Conservation (phyloP, 148 eudicot species). For the Amaranthus palmeri region DNA sequence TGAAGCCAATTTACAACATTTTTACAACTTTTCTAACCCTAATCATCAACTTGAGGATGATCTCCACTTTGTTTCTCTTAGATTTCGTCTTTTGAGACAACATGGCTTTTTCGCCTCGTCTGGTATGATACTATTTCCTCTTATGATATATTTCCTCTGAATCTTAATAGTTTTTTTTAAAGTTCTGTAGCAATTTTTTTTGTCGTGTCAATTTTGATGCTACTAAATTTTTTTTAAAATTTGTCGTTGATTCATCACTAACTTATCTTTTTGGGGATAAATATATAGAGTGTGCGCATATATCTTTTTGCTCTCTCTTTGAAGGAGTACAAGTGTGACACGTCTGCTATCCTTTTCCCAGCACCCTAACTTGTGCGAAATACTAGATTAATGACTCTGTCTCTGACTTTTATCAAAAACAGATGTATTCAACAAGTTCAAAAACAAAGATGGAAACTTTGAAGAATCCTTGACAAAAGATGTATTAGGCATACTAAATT, state of each 20-base stretch:
- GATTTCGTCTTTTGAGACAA: conserved; percentile 40
- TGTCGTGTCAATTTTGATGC: neutral
- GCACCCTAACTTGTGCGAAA: too few relatives aligned
- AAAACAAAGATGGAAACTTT: conserved; percentile 20
- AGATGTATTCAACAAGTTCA: conserved; percentile 24
- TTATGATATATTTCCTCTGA: too few relatives aligned
- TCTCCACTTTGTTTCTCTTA: conserved; percentile 36
- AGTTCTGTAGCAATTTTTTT: neutral
- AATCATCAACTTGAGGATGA: conserved; percentile 8
- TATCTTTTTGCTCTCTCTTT: too few relatives aligned
- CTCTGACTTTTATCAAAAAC: neutral
- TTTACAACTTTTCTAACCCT: neutral
- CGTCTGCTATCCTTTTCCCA: too few relatives aligned
- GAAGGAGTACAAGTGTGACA: too few relatives aligned
- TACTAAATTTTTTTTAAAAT: too few relatives aligned
- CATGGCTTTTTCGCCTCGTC: conserved; percentile 26
- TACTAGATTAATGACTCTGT: too few relatives aligned
- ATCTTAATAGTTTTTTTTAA: too few relatives aligned
- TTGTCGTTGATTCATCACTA: too few relatives aligned
- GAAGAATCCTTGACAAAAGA: conserved; percentile 15
- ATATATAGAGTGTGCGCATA: too few relatives aligned
- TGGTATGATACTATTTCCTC: conserved; percentile 13
- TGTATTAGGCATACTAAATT: conserved; percentile 24
- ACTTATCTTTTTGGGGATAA: too few relatives aligned
- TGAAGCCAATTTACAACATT: conserved; percentile 19